phyloP scores from a whole-genome alignment of 352 stramenopile species.

The Phytophthora hybrid region DNA sequence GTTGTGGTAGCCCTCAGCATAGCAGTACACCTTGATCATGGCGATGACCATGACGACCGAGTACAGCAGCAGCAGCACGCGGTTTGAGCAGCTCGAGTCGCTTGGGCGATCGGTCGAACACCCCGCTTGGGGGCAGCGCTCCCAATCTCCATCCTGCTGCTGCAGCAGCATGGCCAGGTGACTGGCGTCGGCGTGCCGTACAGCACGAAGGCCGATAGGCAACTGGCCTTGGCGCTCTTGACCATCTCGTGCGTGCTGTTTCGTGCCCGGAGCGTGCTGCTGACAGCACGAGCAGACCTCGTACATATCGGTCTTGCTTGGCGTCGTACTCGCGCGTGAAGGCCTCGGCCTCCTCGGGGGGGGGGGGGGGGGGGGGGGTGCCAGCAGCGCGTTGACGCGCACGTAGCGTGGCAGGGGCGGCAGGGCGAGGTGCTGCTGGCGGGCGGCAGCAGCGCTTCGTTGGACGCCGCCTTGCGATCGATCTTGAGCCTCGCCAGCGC shows the following conservation, averaged over 20 bases:
- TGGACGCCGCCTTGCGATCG: constrained; percentile 75
- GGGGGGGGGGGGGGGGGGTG: too few relatives aligned
- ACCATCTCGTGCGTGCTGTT: constrained; percentile 88
- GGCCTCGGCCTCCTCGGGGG: constrained; percentile 48
- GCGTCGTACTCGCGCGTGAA: constrained; percentile 61
- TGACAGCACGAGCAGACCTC: constrained; percentile 93
- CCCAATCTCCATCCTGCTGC: constrained; percentile 61
- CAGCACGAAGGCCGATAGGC: constrained; percentile 96
- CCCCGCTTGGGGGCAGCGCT: constrained; percentile 55
- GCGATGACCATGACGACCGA: too few relatives aligned
- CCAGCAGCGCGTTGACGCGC: constrained; percentile 93
- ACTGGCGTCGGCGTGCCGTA: constrained; percentile 68
- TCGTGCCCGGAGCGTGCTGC: constrained; percentile 79
- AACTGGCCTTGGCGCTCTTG: constrained; percentile 94
- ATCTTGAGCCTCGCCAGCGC: constrained; percentile 88
- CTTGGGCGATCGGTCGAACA: constrained; percentile 92
- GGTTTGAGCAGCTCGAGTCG: constrained; percentile 92
- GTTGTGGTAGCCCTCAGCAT: too few relatives aligned
- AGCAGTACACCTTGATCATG: too few relatives aligned
- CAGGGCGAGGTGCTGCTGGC: constrained; percentile 68
- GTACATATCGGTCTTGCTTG: constrained; percentile 88
- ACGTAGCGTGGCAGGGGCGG: constrained; percentile 95
- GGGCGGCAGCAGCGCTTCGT: constrained; percentile 81
- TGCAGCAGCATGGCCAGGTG: constrained; percentile 95
- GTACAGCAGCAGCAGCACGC: too few relatives aligned